These are phyloP conservation scores for Citrullus colocynthis DNA, from an alignment of 306 rosid genomes.

Conservation along the genomic window DNA sequence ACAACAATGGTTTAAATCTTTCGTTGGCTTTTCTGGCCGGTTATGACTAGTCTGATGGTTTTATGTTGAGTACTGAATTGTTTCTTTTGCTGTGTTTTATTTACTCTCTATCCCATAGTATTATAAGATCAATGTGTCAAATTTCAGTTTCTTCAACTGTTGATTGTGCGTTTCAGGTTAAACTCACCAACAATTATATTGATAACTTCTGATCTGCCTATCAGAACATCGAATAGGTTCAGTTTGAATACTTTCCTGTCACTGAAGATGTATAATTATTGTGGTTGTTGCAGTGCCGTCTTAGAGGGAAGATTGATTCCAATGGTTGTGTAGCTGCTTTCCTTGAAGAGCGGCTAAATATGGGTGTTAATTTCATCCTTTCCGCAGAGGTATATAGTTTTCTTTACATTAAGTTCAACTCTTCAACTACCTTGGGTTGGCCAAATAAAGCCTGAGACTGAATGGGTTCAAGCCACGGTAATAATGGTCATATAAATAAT, in stretches of 20 bases:
- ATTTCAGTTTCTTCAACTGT: neutral
- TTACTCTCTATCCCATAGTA: neutral
- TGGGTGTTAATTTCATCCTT: constrained; percentile 64
- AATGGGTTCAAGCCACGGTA: neutral
- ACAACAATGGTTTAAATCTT: neutral
- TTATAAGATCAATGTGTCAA: neutral
- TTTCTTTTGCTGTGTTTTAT: neutral
- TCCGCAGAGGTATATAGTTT: constrained; percentile 44
- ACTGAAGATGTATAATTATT: neutral
- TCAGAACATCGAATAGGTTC: neutral
- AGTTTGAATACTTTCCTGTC: neutral
- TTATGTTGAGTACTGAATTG: neutral
- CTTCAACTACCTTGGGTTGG: neutral
- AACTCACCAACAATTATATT: neutral
- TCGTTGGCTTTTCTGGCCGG: neutral
- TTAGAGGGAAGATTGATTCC: constrained; percentile 88
- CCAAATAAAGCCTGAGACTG: neutral
- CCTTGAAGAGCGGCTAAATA: constrained; percentile 80
- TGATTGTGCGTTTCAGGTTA: neutral
- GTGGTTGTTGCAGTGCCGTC: constrained; percentile 49
- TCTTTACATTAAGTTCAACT: neutral
- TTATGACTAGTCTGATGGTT: neutral
- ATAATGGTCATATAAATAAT: neutral
- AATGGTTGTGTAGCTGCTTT: constrained; percentile 56
- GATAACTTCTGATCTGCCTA: neutral